A percentile compares a stretch with the other conserved stretches of the same genome.
phyloP scores from a whole-genome alignment of 1,284 basidiomycete species.

The Waitea zeae region DNA sequence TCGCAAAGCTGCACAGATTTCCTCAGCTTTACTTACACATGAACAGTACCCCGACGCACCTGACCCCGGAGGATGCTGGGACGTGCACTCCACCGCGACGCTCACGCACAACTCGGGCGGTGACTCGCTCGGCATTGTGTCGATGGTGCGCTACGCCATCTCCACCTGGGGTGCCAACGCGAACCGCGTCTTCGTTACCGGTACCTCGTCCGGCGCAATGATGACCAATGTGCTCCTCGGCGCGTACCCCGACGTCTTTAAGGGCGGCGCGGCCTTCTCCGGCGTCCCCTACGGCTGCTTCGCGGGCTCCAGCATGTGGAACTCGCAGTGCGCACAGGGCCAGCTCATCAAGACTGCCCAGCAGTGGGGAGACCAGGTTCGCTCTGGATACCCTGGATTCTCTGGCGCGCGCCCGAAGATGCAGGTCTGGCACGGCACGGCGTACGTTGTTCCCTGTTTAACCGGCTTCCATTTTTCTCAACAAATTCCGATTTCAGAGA shows the following conservation, averaged over 20 bases:
- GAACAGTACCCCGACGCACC: neutral
- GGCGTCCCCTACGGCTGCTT: constrained; percentile 42
- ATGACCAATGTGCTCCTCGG: constrained; percentile 39
- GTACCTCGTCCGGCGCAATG: constrained; percentile 39
- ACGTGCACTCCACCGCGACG: constrained; percentile 29
- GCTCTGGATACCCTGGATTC: constrained; percentile 28
- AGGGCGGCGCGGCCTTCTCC: constrained; percentile 28
- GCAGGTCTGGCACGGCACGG: constrained; percentile 37
- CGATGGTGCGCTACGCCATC: constrained; percentile 29
- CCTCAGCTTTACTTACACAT: no score
- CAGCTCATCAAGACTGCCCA: constrained; percentile 24
- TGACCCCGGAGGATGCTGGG: constrained; percentile 33
- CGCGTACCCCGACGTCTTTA: constrained; percentile 36
- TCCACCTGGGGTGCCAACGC: constrained; percentile 27
- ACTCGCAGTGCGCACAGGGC: constrained; percentile 32
- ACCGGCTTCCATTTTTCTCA: no score
- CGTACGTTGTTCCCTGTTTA: no score
- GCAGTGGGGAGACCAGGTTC: constrained; percentile 30
- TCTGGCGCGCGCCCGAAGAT: constrained; percentile 32
- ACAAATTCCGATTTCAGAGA: no score
- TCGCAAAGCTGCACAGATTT: neutral
- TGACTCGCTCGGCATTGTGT: constrained; percentile 34
- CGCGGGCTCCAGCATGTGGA: constrained; percentile 22
- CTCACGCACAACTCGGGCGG: constrained; percentile 32
- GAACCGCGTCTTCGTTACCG: constrained; percentile 27